These are phyloP conservation scores for Lepidopterella palustris DNA, from an alignment of 495 filamentous ascomycete genomes.

Conservation along the genomic window DNA sequence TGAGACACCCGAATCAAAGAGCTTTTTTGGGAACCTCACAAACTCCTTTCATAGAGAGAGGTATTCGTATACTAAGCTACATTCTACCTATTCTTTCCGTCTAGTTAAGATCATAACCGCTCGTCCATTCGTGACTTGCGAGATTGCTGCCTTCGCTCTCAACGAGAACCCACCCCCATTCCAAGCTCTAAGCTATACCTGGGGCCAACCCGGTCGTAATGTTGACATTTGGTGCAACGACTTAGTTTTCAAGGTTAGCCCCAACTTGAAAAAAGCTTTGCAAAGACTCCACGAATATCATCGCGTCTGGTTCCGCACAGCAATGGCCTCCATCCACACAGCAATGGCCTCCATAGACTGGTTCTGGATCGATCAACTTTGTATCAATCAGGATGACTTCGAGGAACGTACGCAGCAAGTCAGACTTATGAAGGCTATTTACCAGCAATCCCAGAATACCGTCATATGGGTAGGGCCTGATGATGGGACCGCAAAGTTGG, in stretches of 20 bases:
- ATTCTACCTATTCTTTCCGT: not conserved
- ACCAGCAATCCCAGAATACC: conserved; percentile 12
- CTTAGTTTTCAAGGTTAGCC: not conserved
- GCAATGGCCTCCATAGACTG: no score
- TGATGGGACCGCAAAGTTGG: not conserved
- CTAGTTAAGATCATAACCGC: conserved; percentile 1
- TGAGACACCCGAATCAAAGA: no score
- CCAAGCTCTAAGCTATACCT: conserved; percentile 6
- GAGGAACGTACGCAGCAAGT: conserved; percentile 6
- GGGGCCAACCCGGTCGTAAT: not conserved
- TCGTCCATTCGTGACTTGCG: not conserved
- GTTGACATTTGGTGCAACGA: not conserved
- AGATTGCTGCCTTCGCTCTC: conserved; percentile 3
- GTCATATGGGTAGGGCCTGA: conserved; percentile 27
- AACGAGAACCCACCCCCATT: not conserved
- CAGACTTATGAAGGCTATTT: conserved; percentile 26
- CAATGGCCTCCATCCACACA: no score
- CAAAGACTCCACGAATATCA: conserved; percentile 1
- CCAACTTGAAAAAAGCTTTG: conserved; percentile 1
- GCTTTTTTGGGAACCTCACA: conserved; percentile 1
- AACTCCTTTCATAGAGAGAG: not conserved
- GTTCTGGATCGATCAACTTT: conserved; percentile 10
- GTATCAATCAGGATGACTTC: conserved; percentile 3
- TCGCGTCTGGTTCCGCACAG: not conserved
- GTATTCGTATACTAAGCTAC: conserved; percentile 4